Evolutionary conservation across 768 basidiomycete species (phyloP), one percentile per base, ranked within the genome.

Genomic region (Tylopilus rubrobrunneus): DNA sequence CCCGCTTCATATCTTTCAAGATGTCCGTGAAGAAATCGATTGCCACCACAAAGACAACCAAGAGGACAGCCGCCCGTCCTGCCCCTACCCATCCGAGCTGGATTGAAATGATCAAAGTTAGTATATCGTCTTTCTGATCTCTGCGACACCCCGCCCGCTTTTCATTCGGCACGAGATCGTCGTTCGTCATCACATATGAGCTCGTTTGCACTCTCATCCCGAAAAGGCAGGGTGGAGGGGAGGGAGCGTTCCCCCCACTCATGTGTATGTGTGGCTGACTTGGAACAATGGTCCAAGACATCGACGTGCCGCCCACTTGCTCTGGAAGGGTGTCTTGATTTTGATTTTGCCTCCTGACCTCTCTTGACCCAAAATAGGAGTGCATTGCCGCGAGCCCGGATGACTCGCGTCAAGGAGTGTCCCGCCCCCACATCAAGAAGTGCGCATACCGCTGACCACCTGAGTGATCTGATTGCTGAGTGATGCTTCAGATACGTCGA

Each of bases 381-480:
- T 92, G 89, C 63, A 90, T 96, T 70, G 71, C 78, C 56, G 78
- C 74, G 51, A 73, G 84, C 71, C 80, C 79, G 7, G 90, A 92
- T 31, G 90, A 92, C 58, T 81, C 87, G 53, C 87, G 92, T 53
- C 69, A 69, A 53, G 93, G 92, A 62, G 93, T 95, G 57, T 95
- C 92, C 61, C 86, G 95, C 45, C 89, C 86, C 51, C 82, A 86
- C 64, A 94, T 97, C 76, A 97, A 97, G 84, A 96, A 91, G 89
- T 95, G 58, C 62, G 80, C 76, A 55, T 62, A 45, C 42, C 39
- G 41, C 27, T 33, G 57, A 51, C 52, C 56, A 45, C 25, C 21
- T 47, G 48, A 34, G 28, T 46, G 52, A 54, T 56, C 52, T 47
- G 9, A 56, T 53, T 53, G 59, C 57, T 67, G 39, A 65, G 54